Base-by-base conservation (phyloP, 108 stramenopile species). In the Nitzschia palea region DNA sequence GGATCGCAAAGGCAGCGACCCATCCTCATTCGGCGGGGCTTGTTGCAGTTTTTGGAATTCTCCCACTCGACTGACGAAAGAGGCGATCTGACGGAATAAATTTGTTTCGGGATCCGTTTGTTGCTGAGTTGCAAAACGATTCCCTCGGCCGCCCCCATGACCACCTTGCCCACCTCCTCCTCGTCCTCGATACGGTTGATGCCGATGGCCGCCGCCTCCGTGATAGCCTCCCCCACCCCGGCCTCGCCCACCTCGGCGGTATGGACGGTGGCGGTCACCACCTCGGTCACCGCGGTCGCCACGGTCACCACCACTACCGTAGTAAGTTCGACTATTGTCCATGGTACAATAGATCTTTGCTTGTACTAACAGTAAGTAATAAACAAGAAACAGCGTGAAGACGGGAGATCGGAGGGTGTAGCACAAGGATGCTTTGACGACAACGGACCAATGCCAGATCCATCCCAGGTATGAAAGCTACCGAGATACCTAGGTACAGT, bases 21-120 rank as follows among this genome's bases (percentile, higher is more conserved):
- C 47, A 33, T 40, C 20, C 44, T 55, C 40, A 18, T 45, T 29
- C 2, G 51, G 31, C 33, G 22, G 36, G n/a, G 31, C 29, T 31
- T 60, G 40, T 33, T 30, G 66, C 0, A 81, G 66, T 35, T 79
- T 76, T 43, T 76, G 77, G 70, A 85, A 73, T 67, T 90, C 88
- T 23, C 86, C 86, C 73, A 86, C 83, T 59, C 85, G 85, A 62
- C 85, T 83, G 64, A 91, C 81, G 81, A 91, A 84, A 27, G 86
- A 84, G 2, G 78, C 71, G 14, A 91, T 55, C 29, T 87, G 83
- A 45, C 70, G 74, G 58, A 80, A 45, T 69, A 85, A 74, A 31
- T 66, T 76, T 20, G 50, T 45, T 43, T 88, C 66, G 9, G 86
- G 87, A 79, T 88, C 86, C 25, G 28, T 34, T 6, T 83, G 76